Percentiles rank a stretch among this genome's conserved stretches.
Conservation (phyloP, 148 eudicot genomes). For the Spergularia bocconei region DNA sequence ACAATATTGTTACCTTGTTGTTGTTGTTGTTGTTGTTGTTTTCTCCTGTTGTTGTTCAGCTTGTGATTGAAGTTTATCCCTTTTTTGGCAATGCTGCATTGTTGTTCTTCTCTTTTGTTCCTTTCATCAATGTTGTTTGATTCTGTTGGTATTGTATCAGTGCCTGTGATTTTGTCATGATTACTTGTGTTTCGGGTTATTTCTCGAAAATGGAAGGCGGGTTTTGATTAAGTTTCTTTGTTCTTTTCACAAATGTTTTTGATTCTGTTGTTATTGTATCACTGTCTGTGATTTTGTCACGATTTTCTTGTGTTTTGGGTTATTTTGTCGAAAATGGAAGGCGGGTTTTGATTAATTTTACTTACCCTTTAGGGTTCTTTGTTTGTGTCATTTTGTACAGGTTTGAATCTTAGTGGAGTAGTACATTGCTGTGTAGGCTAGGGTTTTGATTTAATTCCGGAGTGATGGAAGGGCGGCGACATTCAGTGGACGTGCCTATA, state of each 20-base stretch:
- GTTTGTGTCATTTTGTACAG: slow-evolving; percentile 18
- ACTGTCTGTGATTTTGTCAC: not conserved
- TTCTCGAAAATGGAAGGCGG: slow-evolving; percentile 1
- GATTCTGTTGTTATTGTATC: slow-evolving; percentile 3
- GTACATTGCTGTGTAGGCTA: not conserved
- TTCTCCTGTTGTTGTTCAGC: slow-evolving; percentile 12
- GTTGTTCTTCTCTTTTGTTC: slow-evolving; percentile 14
- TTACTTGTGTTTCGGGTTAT: not conserved
- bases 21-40: not conserved
- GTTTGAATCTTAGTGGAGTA: slow-evolving; percentile 6
- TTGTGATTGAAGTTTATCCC: slow-evolving; percentile 14
- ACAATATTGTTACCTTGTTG: not conserved
- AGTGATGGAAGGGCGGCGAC: slow-evolving; percentile 85
- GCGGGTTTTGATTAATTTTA: slow-evolving; percentile 19
- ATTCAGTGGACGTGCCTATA: slow-evolving; percentile 87
- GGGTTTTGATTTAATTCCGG: slow-evolving; percentile 9
- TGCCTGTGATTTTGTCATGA: not conserved
- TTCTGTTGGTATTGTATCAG: not conserved
- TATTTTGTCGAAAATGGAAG: not conserved
- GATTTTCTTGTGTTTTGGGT: slow-evolving; percentile 1
- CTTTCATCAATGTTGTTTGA: slow-evolving; percentile 20
- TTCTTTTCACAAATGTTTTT: slow-evolving; percentile 20
- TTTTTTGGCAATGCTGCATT: slow-evolving; percentile 29
- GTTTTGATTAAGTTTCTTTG: slow-evolving; percentile 16
- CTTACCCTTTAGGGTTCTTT: not conserved